Conservation (phyloP, 2,329 filamentous ascomycete genomes). For the Ciborinia camelliae region DNA sequence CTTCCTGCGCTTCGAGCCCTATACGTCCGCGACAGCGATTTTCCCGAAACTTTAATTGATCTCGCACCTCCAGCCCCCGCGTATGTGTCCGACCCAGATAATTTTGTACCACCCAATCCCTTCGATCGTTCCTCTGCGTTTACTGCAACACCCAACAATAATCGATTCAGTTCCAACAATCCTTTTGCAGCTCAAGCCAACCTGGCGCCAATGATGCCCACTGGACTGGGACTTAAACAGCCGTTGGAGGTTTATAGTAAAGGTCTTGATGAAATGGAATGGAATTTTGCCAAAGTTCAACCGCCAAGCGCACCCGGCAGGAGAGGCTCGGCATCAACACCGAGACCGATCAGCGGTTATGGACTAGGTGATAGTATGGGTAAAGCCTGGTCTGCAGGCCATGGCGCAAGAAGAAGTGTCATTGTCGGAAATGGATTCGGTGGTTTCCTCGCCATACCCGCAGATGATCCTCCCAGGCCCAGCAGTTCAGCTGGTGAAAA, state of each 20-base stretch:
- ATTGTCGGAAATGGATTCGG: constrained; percentile 67
- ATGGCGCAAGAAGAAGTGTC: constrained; percentile 56
- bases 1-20: constrained; percentile 72
- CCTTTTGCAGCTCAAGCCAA: constrained; percentile 30
- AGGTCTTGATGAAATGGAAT: constrained; percentile 63
- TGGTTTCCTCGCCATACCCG: constrained; percentile 62
- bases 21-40: constrained; percentile 81
- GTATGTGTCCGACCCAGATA: constrained; percentile 43
- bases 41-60: constrained; percentile 71
- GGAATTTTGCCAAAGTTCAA: constrained; percentile 62
- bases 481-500: constrained; percentile 33
- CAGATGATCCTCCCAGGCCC: constrained; percentile 41
- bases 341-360: constrained; percentile 45
- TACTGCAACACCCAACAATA: constrained; percentile 13
- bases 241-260: constrained; percentile 63
- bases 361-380: constrained; percentile 45
- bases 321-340: constrained; percentile 38
- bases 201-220: constrained; percentile 1
- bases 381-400: constrained; percentile 42
- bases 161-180: constrained; percentile 37
- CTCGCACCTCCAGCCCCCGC: constrained; percentile 62
- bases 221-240: constrained; percentile 47
- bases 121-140: constrained; percentile 34
- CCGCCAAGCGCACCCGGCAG: constrained; percentile 42
- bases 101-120: constrained; percentile 30